Percentiles rank a stretch among this genome's conserved stretches.
phyloP scores from a whole-genome alignment of 495 filamentous ascomycete species.

The Neurospora sp. region DNA sequence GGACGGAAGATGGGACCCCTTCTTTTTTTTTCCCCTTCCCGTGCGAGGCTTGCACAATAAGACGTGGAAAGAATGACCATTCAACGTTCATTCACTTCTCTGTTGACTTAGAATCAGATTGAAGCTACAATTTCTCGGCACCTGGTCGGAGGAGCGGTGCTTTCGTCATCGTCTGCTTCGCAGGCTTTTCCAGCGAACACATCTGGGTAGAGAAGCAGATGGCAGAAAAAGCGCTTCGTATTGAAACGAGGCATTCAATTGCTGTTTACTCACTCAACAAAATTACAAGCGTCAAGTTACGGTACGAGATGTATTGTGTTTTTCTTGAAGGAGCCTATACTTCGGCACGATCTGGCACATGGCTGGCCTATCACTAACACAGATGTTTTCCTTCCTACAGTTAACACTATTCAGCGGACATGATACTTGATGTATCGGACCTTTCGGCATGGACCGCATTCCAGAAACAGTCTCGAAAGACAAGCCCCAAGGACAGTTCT shows the following conservation, averaged over 20 bases:
- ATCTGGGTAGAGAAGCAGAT: no score
- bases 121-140: background rate
- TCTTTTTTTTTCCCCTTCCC: background rate
- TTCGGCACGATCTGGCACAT: background rate
- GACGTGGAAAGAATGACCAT: no score
- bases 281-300: background rate
- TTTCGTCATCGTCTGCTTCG: background rate
- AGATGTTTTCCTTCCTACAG: background rate
- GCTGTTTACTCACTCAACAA: background rate
- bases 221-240: background rate
- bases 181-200: background rate
- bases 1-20: background rate
- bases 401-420: background rate
- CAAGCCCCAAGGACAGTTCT: background rate
- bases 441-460: fast-evolving
- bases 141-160: background rate
- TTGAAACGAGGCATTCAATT: background rate
- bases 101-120: background rate
- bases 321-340: background rate
- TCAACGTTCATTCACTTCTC: background rate
- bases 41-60: background rate
- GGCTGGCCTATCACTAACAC: background rate
- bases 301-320: background rate
- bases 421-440: background rate
- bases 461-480: background rate